Evolutionary conservation across 2,329 filamentous ascomycete species (phyloP).

Genomic region (Venturia aucupariae): DNA sequence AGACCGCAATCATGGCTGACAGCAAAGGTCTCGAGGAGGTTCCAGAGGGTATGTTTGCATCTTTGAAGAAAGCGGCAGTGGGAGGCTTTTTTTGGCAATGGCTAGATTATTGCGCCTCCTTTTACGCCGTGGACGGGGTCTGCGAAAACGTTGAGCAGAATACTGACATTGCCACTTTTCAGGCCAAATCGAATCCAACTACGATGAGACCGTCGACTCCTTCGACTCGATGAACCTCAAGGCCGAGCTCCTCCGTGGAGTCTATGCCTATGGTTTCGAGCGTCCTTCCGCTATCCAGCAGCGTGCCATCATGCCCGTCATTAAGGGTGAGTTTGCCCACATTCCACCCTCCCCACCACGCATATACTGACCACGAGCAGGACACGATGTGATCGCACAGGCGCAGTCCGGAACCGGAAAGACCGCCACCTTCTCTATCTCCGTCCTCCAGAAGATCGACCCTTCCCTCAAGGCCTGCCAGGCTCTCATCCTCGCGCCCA

Average conservation of each 20-base stretch:
- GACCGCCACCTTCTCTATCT: constrained; percentile 99
- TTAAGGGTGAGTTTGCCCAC: constrained; percentile 67
- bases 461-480: constrained; percentile 90
- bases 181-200: constrained; percentile 99
- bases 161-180: constrained; percentile 26
- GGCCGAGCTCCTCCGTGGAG: constrained; percentile 92
- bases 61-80: neutral
- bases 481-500: constrained; percentile 94
- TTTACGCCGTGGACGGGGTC: neutral
- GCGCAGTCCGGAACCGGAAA: constrained; percentile 99
- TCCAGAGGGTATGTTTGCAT: constrained; percentile 68
- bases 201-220: constrained; percentile 98
- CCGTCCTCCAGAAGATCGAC: constrained; percentile 97
- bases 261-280: constrained; percentile 99
- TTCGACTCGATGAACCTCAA: constrained; percentile 98
- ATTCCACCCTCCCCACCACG: neutral
- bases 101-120: neutral
- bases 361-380: constrained; percentile 27
- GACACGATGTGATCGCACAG: constrained; percentile 98
- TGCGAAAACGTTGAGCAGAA: constrained; percentile 4
- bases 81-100: neutral
- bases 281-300: constrained; percentile 99
- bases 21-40: constrained; percentile 98
- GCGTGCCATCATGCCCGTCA: constrained; percentile 99
- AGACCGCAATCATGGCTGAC: constrained; percentile 90